These are phyloP conservation scores for Trichothecium roseum DNA, from an alignment of 2,329 filamentous ascomycete genomes.

Conservation along the genomic window DNA sequence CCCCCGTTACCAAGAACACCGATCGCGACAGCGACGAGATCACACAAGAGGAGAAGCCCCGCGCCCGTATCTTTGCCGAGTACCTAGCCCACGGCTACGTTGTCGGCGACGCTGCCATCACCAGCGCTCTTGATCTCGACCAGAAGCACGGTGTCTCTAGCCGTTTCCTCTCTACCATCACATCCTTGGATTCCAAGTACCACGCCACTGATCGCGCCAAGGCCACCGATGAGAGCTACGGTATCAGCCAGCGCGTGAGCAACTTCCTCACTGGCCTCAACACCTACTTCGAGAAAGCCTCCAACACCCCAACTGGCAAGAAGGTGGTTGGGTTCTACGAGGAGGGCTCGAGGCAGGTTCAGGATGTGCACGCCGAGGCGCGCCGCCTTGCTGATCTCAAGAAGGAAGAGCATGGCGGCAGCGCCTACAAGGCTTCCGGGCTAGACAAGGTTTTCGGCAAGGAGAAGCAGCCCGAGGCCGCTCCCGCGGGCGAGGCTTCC, in stretches of 20 bases:
- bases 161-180: constrained; percentile 68
- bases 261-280: constrained; percentile 54
- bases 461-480: constrained; percentile 34
- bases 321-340: constrained; percentile 83
- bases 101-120: constrained; percentile 63
- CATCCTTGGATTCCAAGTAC: constrained; percentile 72
- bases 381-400: constrained; percentile 81
- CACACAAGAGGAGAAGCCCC: constrained; percentile 93
- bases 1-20: constrained; percentile 40
- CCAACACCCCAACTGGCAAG: constrained; percentile 77
- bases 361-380: constrained; percentile 90
- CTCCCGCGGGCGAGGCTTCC: constrained; percentile 21
- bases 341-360: constrained; percentile 74
- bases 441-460: constrained; percentile 48
- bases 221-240: constrained; percentile 75
- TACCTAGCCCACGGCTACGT: constrained; percentile 94
- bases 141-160: constrained; percentile 75
- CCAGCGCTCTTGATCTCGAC: constrained; percentile 80
- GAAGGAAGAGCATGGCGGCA: constrained; percentile 51
- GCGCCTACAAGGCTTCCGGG: constrained; percentile 48
- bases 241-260: constrained; percentile 64
- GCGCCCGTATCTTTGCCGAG: constrained; percentile 85
- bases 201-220: constrained; percentile 81
- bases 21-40: constrained; percentile 59
- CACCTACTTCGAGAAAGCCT: constrained; percentile 93